Evolutionary conservation across 345 rosid species (phyloP).

Genomic region (Psidium friedrichsthalianum): DNA sequence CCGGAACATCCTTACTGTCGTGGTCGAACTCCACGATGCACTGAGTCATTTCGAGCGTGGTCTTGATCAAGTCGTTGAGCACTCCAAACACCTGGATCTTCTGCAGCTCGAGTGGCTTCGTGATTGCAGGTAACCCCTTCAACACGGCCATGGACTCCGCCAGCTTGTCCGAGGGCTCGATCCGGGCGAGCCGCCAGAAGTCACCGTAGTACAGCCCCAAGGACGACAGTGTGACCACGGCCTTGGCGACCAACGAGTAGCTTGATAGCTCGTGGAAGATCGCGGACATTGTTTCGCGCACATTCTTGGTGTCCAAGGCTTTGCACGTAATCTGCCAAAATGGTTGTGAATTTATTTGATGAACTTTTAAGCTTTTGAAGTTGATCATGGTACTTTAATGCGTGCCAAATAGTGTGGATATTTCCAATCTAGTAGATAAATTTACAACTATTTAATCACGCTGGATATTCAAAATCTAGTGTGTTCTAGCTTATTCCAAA

Average conservation of each 20-base stretch:
- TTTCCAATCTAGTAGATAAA: neutral
- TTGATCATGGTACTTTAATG: neutral
- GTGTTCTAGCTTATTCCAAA: neutral
- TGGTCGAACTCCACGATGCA: neutral
- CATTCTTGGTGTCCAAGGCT: slow-evolving; percentile 1
- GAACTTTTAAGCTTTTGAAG: neutral
- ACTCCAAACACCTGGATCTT: neutral
- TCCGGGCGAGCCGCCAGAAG: slow-evolving; percentile 9
- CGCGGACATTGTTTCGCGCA: neutral
- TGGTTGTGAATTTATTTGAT: neutral
- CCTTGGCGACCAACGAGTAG: slow-evolving; percentile 4
- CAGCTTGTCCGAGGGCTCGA: slow-evolving; percentile 1
- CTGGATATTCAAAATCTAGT: neutral
- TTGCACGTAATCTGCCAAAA: slow-evolving; percentile 5
- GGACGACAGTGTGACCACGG: slow-evolving; percentile 4
- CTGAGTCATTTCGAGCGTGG: neutral
- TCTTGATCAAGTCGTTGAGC: neutral
- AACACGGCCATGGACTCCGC: neutral
- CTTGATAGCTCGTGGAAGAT: slow-evolving; percentile 3
- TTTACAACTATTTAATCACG: neutral
- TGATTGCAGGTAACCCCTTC: slow-evolving; percentile 6
- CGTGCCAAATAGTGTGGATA: neutral
- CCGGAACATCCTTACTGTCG: neutral
- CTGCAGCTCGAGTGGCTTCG: neutral
- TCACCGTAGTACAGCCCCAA: slow-evolving; percentile 4